Conservation (phyloP, 306 rosid species). For the Citrullus amarus region DNA sequence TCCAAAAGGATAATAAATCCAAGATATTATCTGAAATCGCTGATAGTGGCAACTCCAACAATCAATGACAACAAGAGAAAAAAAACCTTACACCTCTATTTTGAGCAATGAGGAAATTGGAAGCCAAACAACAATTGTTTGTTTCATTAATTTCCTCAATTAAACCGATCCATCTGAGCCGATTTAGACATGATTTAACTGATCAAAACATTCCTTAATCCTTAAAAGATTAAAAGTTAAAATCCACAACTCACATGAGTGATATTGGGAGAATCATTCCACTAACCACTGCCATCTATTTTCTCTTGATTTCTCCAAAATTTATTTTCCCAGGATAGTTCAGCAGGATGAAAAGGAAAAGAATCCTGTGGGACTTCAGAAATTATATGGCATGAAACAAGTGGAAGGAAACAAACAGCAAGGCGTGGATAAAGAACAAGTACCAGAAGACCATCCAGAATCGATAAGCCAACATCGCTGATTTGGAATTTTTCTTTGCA, state of each 20-base stretch:
- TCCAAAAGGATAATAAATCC: too few species aligned
- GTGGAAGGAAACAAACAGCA: background rate
- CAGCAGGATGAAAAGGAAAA: background rate
- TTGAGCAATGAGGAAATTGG: background rate
- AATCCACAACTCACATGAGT: background rate
- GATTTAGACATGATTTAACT: background rate
- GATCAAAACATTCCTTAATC: background rate
- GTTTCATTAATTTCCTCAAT: background rate
- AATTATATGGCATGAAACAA: background rate
- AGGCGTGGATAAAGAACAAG: background rate
- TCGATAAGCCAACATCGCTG: background rate
- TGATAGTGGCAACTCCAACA: too few species aligned
- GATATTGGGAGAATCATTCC: background rate
- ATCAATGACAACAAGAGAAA: background rate
- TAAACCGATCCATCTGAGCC: background rate
- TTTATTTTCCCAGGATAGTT: background rate
- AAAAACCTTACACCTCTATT: background rate
- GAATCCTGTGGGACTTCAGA: background rate
- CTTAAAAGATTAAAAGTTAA: background rate
- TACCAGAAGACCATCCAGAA: background rate
- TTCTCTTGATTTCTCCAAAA: background rate
- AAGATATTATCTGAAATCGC: too few species aligned
- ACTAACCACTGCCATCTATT: background rate
- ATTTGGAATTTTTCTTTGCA: background rate
- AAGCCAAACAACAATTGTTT: background rate